phyloP scores from a whole-genome alignment of 2,329 filamentous ascomycete species.

The Hypoxylon sp. region DNA sequence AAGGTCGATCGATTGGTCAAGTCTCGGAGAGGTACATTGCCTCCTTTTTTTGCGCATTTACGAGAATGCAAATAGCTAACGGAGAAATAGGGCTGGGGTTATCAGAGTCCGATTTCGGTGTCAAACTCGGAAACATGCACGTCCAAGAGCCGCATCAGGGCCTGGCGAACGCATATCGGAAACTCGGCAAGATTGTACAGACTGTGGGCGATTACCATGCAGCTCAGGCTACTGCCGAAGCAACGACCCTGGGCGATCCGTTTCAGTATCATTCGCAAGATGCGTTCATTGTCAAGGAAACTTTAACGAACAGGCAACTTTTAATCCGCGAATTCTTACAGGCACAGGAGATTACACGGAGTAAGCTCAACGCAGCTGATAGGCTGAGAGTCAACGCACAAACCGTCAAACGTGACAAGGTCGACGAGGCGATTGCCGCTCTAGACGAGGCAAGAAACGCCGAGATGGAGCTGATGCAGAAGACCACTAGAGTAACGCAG shows the following conservation, averaged over 20 bases:
- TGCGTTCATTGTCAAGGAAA: conserved; percentile 98
- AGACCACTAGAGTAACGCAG: conserved; percentile 88
- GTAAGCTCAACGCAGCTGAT: conserved; percentile 87
- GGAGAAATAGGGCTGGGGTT: conserved; percentile 81
- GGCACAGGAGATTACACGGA: conserved; percentile 86
- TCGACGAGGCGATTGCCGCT: conserved; percentile 94
- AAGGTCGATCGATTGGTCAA: conserved; percentile 97
- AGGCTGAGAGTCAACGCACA: conserved; percentile 87
- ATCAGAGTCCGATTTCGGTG: conserved; percentile 91
- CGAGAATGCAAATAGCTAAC: conserved; percentile 45
- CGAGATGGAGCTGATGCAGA: conserved; percentile 84
- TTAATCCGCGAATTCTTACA: conserved; percentile 92
- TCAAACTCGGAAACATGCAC: conserved; percentile 87
- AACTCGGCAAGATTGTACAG: conserved; percentile 93
- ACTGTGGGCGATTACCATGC: conserved; percentile 95
- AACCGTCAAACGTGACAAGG: conserved; percentile 87
- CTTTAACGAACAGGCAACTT: conserved; percentile 96
- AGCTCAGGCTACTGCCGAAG: conserved; percentile 95
- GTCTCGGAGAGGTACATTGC: conserved; percentile 80
- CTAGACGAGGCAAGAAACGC: conserved; percentile 88
- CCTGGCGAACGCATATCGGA: conserved; percentile 89
- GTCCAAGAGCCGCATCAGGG: conserved; percentile 92
- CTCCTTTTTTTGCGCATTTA: conserved; percentile 5
- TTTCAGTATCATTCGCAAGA: conserved; percentile 96
- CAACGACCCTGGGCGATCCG: conserved; percentile 92